phyloP scores from a whole-genome alignment of 225 moss, liverwort and hornwort species.

The Climacium dendroides region DNA sequence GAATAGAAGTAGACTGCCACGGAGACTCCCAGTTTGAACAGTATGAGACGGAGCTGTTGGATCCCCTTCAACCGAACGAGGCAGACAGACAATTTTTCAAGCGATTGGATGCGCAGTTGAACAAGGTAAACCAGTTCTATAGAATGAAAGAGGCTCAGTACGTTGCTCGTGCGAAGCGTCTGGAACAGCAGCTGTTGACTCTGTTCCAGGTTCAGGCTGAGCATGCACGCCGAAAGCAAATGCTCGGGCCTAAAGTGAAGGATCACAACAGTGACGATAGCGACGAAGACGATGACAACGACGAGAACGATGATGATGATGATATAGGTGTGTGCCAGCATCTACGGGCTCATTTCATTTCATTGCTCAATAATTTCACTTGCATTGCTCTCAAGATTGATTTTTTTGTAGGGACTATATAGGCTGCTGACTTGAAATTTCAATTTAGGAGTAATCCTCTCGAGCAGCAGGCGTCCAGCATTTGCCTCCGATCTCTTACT shows the following conservation, averaged over 20 bases:
- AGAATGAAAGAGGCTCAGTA: constrained; percentile 56
- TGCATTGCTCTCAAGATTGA: background rate
- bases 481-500: background rate
- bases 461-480: background rate
- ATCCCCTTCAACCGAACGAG: constrained; percentile 23
- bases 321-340: constrained; percentile 3
- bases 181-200: constrained; percentile 67
- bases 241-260: background rate
- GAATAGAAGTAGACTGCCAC: background rate
- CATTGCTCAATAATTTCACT: background rate
- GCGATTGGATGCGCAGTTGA: constrained; percentile 63
- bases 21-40: constrained; percentile 29
- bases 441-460: background rate
- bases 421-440: background rate
- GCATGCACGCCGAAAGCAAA: constrained; percentile 4
- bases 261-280: background rate
- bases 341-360: background rate
- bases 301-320: background rate
- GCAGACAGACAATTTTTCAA: constrained; percentile 47
- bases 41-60: constrained; percentile 46
- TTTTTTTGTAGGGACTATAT: background rate
- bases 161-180: constrained; percentile 47
- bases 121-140: constrained; percentile 78
- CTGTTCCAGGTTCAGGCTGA: constrained; percentile 46
- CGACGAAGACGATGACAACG: background rate